Conservation (phyloP, 2,329 filamentous ascomycete species). For the Clonostachys solani region DNA sequence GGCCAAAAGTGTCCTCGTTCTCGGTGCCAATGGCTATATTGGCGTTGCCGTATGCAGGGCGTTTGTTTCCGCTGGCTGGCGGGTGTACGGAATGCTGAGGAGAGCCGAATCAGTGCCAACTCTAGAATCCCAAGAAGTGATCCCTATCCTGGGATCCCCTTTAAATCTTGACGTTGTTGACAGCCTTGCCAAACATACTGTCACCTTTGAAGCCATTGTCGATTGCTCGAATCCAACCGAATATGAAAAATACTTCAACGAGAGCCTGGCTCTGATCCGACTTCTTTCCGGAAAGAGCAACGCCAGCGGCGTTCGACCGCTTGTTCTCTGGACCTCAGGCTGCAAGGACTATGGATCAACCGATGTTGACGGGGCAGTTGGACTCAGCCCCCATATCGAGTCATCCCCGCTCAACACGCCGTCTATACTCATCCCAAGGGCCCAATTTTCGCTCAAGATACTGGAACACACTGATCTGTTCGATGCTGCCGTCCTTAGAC, state of each 20-base stretch:
- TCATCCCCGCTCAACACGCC: neutral
- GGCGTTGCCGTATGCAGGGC: neutral
- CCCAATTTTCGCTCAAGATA: neutral
- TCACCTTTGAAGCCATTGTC: too few species aligned
- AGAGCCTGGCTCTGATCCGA: neutral
- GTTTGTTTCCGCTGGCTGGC: neutral
- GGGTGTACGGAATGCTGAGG: neutral
- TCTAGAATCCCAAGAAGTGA: neutral
- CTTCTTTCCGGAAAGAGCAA: neutral
- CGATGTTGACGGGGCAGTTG: neutral
- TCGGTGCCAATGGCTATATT: neutral
- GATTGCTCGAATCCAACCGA: too few species aligned
- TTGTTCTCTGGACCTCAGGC: neutral
- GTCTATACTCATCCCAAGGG: neutral
- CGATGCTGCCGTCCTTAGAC: neutral
- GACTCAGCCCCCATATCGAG: neutral
- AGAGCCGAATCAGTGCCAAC: neutral
- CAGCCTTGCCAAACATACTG: neutral
- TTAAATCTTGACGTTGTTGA: neutral
- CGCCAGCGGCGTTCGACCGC: neutral
- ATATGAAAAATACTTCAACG: neutral
- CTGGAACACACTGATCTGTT: neutral
- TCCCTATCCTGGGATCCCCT: too few species aligned
- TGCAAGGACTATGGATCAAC: neutral
- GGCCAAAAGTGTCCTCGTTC: neutral